Base-by-base conservation (phyloP, 805 yeast species). In the Hanseniaspora pseudoguilliermondii region DNA sequence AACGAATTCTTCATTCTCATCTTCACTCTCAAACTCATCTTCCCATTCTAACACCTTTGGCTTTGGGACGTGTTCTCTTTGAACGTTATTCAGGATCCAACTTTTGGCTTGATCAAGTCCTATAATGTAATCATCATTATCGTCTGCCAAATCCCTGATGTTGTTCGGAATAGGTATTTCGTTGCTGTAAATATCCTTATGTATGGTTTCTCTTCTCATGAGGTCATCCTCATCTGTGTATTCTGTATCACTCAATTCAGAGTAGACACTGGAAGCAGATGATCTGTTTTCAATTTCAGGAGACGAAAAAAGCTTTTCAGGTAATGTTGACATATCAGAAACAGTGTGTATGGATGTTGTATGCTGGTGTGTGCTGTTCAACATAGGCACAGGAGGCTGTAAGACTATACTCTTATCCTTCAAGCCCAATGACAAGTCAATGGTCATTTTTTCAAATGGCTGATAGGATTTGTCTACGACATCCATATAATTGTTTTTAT, bases 271-370 rank as follows among this genome's bases (percentile, higher is more conserved):
- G 8, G 56, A 53, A 8, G 56, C 50, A 1, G 25, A 53, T 8
- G 56, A 53, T 38, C 44, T 38, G n/a, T 35, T 46, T 10, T 53
- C 49, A 38, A 53, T 39, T 39, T 53, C 56, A n/a, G 56, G 56
- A 8, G 56, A 53, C 2, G 56, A 53, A 32, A 46, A 53, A 3
- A 53, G 20, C 10, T 53, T 53, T 46, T 53, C 56, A 11, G 56
- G 50, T 11, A 53, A 21, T 2, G 56, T 53, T 3, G 56, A 53
- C 40, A 53, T 36, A 46, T 53, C 56, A 23, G 56, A 53, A 43
- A 36, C 48, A 7, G 46, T 46, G 10, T 32, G 32, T 11, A 53
- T 46, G 9, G 56, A 53, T 15, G 34, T 43, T 20, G 46, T 25
- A n/a, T 53, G 50, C 2, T 53, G 46, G 39, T 53, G 56, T n/a